A percentile compares a stretch with the other conserved stretches of the same genome.
phyloP scores from a whole-genome alignment of 495 filamentous ascomycete genomes.

The Coniosporium apollinis region DNA sequence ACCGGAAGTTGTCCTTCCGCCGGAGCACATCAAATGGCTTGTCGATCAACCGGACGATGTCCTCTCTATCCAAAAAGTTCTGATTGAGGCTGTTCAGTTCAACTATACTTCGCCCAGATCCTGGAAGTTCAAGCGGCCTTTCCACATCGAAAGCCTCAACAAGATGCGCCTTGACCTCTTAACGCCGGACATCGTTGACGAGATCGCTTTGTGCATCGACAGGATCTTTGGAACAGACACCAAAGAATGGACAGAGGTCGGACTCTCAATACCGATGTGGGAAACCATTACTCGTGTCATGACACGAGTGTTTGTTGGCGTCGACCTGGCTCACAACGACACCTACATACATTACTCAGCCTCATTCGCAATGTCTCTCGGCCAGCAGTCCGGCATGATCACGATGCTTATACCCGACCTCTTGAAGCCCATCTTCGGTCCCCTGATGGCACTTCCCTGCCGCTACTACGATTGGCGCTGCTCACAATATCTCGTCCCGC shows the following conservation, averaged over 20 bases:
- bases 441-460: slow-evolving; percentile 5
- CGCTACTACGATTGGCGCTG: slow-evolving; percentile 4
- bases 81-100: slow-evolving; percentile 15
- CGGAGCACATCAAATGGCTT: slow-evolving; percentile 25
- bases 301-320: slow-evolving; percentile 16
- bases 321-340: slow-evolving; percentile 6
- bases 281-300: slow-evolving; percentile 24
- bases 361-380: not conserved
- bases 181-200: slow-evolving; percentile 27
- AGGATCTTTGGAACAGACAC: slow-evolving; percentile 18
- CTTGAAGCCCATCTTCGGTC: slow-evolving; percentile 3
- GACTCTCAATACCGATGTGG: slow-evolving; percentile 28
- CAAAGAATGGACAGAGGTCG: slow-evolving; percentile 16
- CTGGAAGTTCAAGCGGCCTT: slow-evolving; percentile 1
- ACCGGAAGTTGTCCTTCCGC: slow-evolving; percentile 29
- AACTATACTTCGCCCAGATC: slow-evolving; percentile 18
- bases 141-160: slow-evolving; percentile 25
- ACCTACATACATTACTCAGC: not conserved
- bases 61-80: slow-evolving; percentile 22
- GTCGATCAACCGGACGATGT: slow-evolving; percentile 29
- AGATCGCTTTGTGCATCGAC: slow-evolving; percentile 21
- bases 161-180: slow-evolving; percentile 22
- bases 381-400: not conserved
- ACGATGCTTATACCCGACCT: slow-evolving; percentile 1
- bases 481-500: slow-evolving; percentile 18